phyloP scores from a whole-genome alignment of 2,329 filamentous ascomycete genomes.

The Cordyceps farinosa region DNA sequence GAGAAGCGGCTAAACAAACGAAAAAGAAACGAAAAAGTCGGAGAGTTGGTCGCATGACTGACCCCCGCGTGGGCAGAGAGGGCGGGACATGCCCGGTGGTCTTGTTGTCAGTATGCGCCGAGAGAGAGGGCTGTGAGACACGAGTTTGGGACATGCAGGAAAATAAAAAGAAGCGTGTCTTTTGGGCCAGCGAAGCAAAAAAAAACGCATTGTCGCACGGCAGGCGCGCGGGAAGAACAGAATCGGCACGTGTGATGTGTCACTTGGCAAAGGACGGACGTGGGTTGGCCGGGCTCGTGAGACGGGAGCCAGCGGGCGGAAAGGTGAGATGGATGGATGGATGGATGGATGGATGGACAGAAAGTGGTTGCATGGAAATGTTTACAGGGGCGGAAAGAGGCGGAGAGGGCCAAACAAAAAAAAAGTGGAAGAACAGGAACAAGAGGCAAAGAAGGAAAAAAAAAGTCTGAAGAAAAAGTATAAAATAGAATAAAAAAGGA shows the following conservation, averaged over 20 bases:
- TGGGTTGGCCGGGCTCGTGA: too few species aligned
- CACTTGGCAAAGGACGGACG: too few species aligned
- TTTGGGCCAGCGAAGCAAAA: not conserved
- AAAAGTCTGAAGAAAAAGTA: not conserved
- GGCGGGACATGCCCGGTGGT: too few species aligned
- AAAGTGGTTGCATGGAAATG: not conserved
- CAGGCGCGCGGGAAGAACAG: not conserved
- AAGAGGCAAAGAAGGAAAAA: not conserved
- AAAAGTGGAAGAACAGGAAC: too few species aligned
- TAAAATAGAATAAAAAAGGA: not conserved
- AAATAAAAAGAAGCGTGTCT: not conserved
- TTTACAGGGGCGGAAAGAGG: not conserved
- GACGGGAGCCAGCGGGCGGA: too few species aligned
- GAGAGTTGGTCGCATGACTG: too few species aligned
- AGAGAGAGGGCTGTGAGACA: conserved; percentile 1
- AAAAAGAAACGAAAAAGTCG: too few species aligned
- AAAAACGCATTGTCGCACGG: not conserved
- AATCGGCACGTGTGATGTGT: too few species aligned
- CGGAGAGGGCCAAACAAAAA: not conserved
- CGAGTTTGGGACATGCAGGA: too few species aligned
- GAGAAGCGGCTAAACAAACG: too few species aligned
- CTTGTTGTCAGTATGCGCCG: not conserved
- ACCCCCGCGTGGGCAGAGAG: too few species aligned
- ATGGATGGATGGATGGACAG: not conserved
- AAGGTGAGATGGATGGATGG: too few species aligned